Conservation (phyloP, 2,329 filamentous ascomycete species). For the Dactylellina sp. region DNA sequence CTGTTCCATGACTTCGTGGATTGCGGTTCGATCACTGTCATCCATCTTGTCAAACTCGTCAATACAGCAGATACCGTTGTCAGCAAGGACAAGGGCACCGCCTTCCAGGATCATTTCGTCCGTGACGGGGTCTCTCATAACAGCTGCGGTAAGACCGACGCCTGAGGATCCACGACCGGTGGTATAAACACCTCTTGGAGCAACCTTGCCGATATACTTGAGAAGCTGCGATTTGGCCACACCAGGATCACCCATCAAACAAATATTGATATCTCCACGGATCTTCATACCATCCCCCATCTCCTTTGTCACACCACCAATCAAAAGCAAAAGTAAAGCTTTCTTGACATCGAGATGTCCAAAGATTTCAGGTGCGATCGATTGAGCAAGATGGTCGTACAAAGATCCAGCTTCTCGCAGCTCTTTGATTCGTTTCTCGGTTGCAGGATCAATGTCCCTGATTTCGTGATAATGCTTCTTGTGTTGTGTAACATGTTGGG, state of each 20-base stretch:
- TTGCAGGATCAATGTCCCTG: slow-evolving; percentile 77
- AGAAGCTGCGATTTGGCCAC: slow-evolving; percentile 98
- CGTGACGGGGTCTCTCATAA: slow-evolving; percentile 85
- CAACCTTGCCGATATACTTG: slow-evolving; percentile 98
- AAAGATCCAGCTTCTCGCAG: slow-evolving; percentile 87
- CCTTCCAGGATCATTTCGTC: slow-evolving; percentile 87
- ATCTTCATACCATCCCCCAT: slow-evolving; percentile 99
- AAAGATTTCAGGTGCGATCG: slow-evolving; percentile 96
- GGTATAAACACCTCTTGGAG: slow-evolving; percentile 88
- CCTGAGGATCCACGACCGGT: slow-evolving; percentile 83
- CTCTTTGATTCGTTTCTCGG: slow-evolving; percentile 85
- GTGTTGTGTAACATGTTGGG: slow-evolving; percentile 91
- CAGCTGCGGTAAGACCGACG: slow-evolving; percentile 83
- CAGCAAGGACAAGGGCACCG: slow-evolving; percentile 80
- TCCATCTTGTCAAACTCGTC: slow-evolving; percentile 93
- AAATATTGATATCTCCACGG: slow-evolving; percentile 98
- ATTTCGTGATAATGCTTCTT: slow-evolving; percentile 98
- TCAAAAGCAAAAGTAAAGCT: slow-evolving; percentile 90
- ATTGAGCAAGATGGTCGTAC: slow-evolving; percentile 94
- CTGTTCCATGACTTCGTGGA: slow-evolving; percentile 90
- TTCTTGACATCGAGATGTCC: slow-evolving; percentile 98
- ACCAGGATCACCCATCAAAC: slow-evolving; percentile 98
- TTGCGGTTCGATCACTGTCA: slow-evolving; percentile 82
- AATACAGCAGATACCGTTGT: slow-evolving; percentile 87
- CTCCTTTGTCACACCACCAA: slow-evolving; percentile 94